These are phyloP conservation scores for Salix udensis DNA, from an alignment of 345 rosid species.

Conservation along the genomic window DNA sequence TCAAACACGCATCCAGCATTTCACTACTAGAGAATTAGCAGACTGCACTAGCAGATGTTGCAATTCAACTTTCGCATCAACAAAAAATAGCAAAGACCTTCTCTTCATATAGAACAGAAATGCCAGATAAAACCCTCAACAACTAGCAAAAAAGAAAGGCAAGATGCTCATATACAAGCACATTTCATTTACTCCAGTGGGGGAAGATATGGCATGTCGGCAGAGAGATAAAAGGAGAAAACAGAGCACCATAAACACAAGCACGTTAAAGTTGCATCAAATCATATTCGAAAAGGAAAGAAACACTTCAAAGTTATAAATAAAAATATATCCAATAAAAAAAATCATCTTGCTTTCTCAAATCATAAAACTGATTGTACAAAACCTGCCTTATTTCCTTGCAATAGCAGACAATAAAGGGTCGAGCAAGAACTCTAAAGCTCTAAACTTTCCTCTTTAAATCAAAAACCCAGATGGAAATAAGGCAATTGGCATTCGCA, in stretches of 20 bases:
- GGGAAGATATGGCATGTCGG: slow-evolving; percentile 1
- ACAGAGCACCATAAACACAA: background rate
- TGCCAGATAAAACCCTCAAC: slow-evolving; percentile 3
- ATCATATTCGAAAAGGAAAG: background rate
- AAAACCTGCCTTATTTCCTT: background rate
- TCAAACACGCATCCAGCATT: background rate
- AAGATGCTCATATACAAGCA: background rate
- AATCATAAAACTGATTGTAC: background rate
- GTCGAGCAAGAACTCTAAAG: slow-evolving; percentile 13
- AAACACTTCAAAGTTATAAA: background rate
- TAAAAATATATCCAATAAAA: background rate
- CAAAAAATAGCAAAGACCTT: slow-evolving; percentile 1
- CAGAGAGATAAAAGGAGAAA: background rate
- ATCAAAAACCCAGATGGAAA: slow-evolving; percentile 11
- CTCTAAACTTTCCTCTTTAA: background rate
- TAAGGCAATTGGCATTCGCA: slow-evolving; percentile 2
- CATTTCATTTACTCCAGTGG: background rate
- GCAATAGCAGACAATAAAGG: slow-evolving; percentile 1
- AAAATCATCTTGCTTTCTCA: no score
- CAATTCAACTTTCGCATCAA: background rate
- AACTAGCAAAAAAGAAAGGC: background rate
- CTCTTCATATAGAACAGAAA: slow-evolving; percentile 1
- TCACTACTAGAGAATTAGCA: background rate
- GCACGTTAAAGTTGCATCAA: background rate
- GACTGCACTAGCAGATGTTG: background rate